Percentiles rank a stretch among this genome's conserved stretches.
Conservation (phyloP, 148 eudicot genomes). For the Pouteria glomerata region DNA sequence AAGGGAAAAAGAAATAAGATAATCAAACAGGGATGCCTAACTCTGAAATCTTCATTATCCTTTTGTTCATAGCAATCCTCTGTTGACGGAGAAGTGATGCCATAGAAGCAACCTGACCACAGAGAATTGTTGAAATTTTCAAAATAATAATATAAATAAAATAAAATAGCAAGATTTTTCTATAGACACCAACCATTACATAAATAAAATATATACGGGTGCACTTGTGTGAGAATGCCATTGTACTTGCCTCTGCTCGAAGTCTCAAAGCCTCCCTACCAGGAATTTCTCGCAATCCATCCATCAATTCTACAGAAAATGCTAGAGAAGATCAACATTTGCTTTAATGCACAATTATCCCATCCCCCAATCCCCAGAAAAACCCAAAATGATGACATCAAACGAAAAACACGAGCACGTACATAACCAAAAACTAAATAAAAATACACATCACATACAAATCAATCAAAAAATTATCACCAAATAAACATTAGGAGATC, state of each 20-base stretch:
- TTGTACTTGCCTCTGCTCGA: constrained; percentile 63
- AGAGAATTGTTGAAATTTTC: too few relatives aligned
- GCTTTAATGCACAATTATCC: not conserved
- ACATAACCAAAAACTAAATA: not conserved
- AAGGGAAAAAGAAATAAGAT: too few relatives aligned
- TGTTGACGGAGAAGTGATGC: constrained; percentile 60
- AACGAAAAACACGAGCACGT: not conserved
- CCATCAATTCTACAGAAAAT: constrained; percentile 57
- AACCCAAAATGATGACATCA: not conserved
- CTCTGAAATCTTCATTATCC: constrained; percentile 64
- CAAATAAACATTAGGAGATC: not conserved
- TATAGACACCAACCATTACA: not conserved
- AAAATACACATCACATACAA: not conserved
- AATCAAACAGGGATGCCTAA: constrained; percentile 65
- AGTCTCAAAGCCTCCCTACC: constrained; percentile 80
- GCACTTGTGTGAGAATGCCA: not conserved
- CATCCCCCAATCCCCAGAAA: not conserved
- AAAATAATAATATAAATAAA: too few relatives aligned
- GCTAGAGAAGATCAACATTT: not conserved
- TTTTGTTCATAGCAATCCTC: constrained; percentile 42
- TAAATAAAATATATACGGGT: not conserved
- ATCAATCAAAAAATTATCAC: not conserved
- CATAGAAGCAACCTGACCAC: constrained; percentile 86
- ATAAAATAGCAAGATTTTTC: not conserved
- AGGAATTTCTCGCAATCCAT: constrained; percentile 72